Evolutionary conservation across 2,329 filamentous ascomycete species (phyloP).

Genomic region (Tothia fuscella): DNA sequence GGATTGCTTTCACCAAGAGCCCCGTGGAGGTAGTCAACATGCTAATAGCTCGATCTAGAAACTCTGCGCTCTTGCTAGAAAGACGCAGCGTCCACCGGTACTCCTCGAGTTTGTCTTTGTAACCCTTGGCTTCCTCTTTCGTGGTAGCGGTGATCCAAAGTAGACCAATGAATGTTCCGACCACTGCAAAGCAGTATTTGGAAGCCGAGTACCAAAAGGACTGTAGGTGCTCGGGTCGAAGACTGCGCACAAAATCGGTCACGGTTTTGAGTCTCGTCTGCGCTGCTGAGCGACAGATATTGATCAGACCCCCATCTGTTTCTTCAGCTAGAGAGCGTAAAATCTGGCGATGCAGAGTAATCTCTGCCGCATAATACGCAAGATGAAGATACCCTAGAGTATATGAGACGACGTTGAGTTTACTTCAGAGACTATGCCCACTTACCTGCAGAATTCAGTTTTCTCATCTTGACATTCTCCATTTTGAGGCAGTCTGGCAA

Average conservation of each 20-base stretch:
- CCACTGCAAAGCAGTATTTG: slow-evolving; percentile 30
- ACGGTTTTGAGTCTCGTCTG: slow-evolving; percentile 30
- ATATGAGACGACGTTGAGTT: not conserved
- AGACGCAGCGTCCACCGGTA: slow-evolving; percentile 31
- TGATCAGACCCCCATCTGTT: slow-evolving; percentile 21
- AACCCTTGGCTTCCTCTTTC: slow-evolving; percentile 24
- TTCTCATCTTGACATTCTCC: slow-evolving; percentile 27
- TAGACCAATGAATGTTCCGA: slow-evolving; percentile 30
- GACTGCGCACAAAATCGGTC: slow-evolving; percentile 32
- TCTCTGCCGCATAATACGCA: slow-evolving; percentile 34
- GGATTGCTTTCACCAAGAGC: slow-evolving; percentile 17
- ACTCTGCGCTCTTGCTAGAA: slow-evolving; percentile 30
- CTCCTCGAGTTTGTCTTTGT: slow-evolving; percentile 27
- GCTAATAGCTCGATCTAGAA: slow-evolving; percentile 28
- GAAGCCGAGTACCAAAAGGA: slow-evolving; percentile 37
- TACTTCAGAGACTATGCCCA: not conserved
- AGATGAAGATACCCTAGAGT: slow-evolving; percentile 31
- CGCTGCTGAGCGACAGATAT: slow-evolving; percentile 31
- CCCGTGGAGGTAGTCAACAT: slow-evolving; percentile 18
- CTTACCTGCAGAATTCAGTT: slow-evolving; percentile 21
- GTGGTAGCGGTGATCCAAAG: slow-evolving; percentile 24
- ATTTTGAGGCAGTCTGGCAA: slow-evolving; percentile 38
- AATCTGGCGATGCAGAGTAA: slow-evolving; percentile 32
- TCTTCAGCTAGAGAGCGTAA: slow-evolving; percentile 23
- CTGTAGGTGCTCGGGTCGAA: slow-evolving; percentile 33